Percentiles rank a stretch among this genome's conserved stretches.
Conservation (phyloP, 305 asterid genomes). For the Rubia occidens region DNA sequence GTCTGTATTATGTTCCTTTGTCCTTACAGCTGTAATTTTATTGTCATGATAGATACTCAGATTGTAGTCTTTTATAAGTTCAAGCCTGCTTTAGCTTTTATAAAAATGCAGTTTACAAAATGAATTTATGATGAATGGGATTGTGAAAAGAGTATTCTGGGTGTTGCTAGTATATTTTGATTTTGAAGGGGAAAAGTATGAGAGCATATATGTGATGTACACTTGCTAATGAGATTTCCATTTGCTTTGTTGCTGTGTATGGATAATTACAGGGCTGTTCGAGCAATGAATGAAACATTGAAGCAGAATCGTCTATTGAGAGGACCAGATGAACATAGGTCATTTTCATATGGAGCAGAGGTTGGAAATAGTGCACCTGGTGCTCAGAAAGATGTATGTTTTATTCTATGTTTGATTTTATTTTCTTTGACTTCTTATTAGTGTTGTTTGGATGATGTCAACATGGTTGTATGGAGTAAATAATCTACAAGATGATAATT, state of each 20-base stretch:
- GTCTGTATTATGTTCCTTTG: neutral
- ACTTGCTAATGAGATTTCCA: neutral
- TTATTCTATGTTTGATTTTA: constrained; percentile 22
- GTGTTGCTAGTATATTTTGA: neutral
- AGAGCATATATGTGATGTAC: neutral
- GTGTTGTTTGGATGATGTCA: constrained; percentile 6
- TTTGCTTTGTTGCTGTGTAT: constrained; percentile 10
- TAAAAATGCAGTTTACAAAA: neutral
- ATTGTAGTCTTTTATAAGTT: neutral
- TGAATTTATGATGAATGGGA: neutral
- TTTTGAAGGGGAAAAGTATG: neutral
- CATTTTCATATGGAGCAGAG: constrained; percentile 35
- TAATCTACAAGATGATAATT: neutral
- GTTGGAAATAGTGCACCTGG: constrained; percentile 39
- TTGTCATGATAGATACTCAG: neutral
- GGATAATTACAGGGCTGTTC: constrained; percentile 64
- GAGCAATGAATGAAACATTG: constrained; percentile 88
- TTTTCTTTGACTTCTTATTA: constrained; percentile 14
- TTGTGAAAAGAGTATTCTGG: neutral
- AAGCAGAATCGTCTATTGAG: constrained; percentile 76
- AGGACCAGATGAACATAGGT: constrained; percentile 57
- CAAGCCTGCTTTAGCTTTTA: constrained; percentile 6
- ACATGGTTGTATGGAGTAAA: neutral
- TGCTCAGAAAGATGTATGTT: constrained; percentile 57
- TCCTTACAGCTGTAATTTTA: neutral